Evolutionary conservation across 208 protist species (phyloP), one percentile per base, ranked within the genome.

Genomic region (Acanthamoeba rhysodes): DNA sequence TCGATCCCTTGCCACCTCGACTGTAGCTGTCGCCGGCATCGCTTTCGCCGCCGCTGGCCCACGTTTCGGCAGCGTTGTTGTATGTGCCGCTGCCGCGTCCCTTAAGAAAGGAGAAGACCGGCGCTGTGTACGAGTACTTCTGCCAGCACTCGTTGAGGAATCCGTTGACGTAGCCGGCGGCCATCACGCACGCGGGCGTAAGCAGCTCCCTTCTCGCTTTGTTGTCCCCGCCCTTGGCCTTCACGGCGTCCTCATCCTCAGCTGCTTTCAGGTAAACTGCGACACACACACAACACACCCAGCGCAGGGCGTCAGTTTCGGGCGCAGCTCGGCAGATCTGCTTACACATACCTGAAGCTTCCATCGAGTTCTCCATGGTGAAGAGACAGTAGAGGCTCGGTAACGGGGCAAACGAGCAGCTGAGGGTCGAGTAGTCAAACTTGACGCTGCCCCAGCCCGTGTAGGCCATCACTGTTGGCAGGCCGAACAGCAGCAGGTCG

Each of bases 121-220:
- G 70, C 70, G 70, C 20, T n/a, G 70, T 22, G 10, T 78, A 20
- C 32, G 70, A 78, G 70, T 78, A 78, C 70, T 45, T 78, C 34
- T 78, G 70, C 70, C 70, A 78, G 80, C 80, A 88, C 50, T 62
- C 80, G 50, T 88, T 55, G 53, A 88, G 22, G 50, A 62, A 88
- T 20, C 80, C 80, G 80, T 27, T 64, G 48, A 62, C 80, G 50
- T 88, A 88, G 53, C 80, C 80, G 16, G 80, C 80, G 14, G 80
- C 80, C 80, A 88, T 88, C 80, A 88, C 80, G 41, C 80, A 88
- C n/a, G 34, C 80, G 37, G 80, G 45, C 10, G 80, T 48, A n/a
- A 20, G 80, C 59, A 41, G 27, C 24, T 88, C 80, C 24, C 80
- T 88, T 29, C 80, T 32, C 27, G 16, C 62, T 8, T 20, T 68